Evolutionary conservation across 441 rosid species (phyloP).

Genomic region (Flueggea neowawraea): DNA sequence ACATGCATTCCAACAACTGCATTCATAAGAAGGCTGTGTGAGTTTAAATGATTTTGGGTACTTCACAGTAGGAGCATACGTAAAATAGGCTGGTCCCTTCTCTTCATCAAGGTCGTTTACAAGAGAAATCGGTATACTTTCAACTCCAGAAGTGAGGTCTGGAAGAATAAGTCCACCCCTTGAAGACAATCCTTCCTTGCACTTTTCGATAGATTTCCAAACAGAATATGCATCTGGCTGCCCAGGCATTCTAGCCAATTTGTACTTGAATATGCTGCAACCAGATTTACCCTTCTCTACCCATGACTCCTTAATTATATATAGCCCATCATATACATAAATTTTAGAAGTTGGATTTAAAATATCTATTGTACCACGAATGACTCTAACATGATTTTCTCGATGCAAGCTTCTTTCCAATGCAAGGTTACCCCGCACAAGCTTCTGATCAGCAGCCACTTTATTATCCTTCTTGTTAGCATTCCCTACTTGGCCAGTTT

Average conservation of each 20-base stretch:
- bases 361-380: conserved; percentile 66
- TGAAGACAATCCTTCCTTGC: conserved; percentile 25
- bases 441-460: too few species aligned
- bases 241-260: conserved; percentile 56
- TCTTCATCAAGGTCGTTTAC: conserved; percentile 76
- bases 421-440: too few species aligned
- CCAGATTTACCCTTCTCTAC: conserved; percentile 81
- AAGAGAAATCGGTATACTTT: conserved; percentile 55
- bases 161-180: conserved; percentile 63
- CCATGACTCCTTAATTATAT: conserved; percentile 75
- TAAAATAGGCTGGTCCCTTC: conserved; percentile 70
- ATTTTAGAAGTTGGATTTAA: conserved; percentile 37
- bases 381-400: too few species aligned
- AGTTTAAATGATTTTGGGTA: conserved; percentile 43
- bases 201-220: too few species aligned
- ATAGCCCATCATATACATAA: conserved; percentile 84
- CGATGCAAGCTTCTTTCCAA: too few species aligned
- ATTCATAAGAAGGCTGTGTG: conserved; percentile 37
- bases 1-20: conserved; percentile 47
- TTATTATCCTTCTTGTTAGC: too few species aligned
- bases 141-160: conserved; percentile 70
- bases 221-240: conserved; percentile 64
- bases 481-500: too few species aligned
- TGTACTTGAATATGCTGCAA: conserved; percentile 74
- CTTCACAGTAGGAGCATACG: conserved; percentile 45